Base-by-base conservation (phyloP, 2,329 filamentous ascomycete genomes). In the Botrytis aclada region DNA sequence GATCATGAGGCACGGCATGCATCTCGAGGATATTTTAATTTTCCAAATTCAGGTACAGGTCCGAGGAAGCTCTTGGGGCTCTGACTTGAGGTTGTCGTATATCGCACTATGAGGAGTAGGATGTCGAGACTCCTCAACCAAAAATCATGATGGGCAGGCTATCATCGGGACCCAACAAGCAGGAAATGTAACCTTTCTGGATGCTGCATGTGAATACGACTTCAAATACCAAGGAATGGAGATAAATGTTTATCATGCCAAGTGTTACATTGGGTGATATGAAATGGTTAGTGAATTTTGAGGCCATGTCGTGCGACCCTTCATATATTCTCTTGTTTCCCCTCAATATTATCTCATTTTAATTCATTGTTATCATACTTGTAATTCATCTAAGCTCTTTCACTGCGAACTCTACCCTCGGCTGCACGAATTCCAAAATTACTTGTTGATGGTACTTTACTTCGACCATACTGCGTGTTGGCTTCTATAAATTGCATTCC, bases 1-100 rank as follows among this genome's bases (percentile, higher is more conserved):
- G 66, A 45, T 69, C 66, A 69, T 43, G n/a, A 69, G 66, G 51
- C 37, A 67, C 16, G 34, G 25, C 25, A 39, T 20, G 45, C 18
- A 32, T 41, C 25, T 67, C 47, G 47, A 54, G 18, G 34, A 32
- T 29, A 54, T 29, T 16, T 3, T 34, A 22, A 25, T 43, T 43
- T 69, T 69, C 51, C 54, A 45, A 29, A 34, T 60, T 61, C 29
- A 60, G 37, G 37, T 34, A 32, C 66, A 43, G 20, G 51, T 43
- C 37, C 45, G 45, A 54, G 9, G 20, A 67, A n/a, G 34, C n/a
- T 54, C 45, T 67, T 67, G 34, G 34, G 58, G 16, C 14, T 62
- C 34, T 41, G 60, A 22, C 18, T 4, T 67, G 47, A 54, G 45
- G 34, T 54, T 54, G 25, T 39, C 34, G 34, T 29, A 41, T 67